Conservation (phyloP, 352 stramenopile species). For the Phytopythium helicoides region DNA sequence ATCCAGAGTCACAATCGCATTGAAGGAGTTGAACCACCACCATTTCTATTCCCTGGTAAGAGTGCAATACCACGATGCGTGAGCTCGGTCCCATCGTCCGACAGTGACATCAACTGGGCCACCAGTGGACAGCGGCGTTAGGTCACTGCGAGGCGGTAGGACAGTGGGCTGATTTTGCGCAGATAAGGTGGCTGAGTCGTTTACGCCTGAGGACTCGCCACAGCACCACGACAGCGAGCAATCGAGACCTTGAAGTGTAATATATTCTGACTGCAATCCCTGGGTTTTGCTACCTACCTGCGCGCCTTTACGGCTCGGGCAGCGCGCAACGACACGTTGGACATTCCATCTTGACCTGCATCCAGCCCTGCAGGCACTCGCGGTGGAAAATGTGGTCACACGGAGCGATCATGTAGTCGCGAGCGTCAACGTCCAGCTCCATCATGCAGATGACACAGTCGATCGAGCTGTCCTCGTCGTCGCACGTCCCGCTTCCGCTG, state of each 20-base stretch:
- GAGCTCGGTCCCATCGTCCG: no score
- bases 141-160: no score
- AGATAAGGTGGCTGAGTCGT: no score
- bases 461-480: slow-evolving; percentile 62
- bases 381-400: slow-evolving; percentile 97
- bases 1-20: no score
- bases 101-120: no score
- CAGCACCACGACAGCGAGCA: no score
- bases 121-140: no score
- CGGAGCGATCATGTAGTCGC: slow-evolving; percentile 96
- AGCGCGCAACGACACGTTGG: slow-evolving; percentile 92
- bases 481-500: slow-evolving; percentile 17
- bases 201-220: no score
- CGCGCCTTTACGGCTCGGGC: slow-evolving; percentile 66
- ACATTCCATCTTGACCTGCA: slow-evolving; percentile 98
- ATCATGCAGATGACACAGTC: slow-evolving; percentile 90
- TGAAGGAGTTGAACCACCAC: no score
- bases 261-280: not conserved
- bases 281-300: not conserved
- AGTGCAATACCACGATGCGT: no score
- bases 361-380: slow-evolving; percentile 95
- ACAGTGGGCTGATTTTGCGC: no score
- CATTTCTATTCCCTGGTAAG: no score
- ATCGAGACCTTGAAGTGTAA: not conserved
- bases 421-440: slow-evolving; percentile 67